Percentiles rank a stretch among this genome's conserved stretches.
These are phyloP conservation scores for Beta macrorhiza DNA, from an alignment of 179 eudicot species.

Conservation along the genomic window DNA sequence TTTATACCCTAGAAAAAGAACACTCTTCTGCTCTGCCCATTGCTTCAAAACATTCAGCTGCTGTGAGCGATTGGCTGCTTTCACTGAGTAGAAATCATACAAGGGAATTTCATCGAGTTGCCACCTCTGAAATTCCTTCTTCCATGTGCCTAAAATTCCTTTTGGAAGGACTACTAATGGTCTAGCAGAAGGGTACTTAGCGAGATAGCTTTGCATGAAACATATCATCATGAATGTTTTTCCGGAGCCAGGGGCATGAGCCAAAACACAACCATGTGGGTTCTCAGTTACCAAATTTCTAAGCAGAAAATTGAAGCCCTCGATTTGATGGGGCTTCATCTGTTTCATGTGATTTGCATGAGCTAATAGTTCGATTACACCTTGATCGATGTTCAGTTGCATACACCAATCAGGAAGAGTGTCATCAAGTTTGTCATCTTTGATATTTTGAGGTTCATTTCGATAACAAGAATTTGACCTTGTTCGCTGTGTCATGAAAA, in stretches of 20 bases:
- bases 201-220: slow-evolving; percentile 73
- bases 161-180: slow-evolving; percentile 77
- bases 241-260: slow-evolving; percentile 96
- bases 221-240: slow-evolving; percentile 92
- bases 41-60: slow-evolving; percentile 64
- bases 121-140: slow-evolving; percentile 73
- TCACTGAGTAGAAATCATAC: slow-evolving; percentile 70
- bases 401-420: slow-evolving; percentile 34
- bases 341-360: slow-evolving; percentile 64
- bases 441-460: slow-evolving; percentile 22
- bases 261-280: slow-evolving; percentile 81
- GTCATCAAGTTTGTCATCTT: slow-evolving; percentile 24
- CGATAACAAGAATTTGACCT: slow-evolving; percentile 25
- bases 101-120: slow-evolving; percentile 65
- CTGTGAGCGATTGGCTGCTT: slow-evolving; percentile 61
- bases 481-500: slow-evolving; percentile 22
- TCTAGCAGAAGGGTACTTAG: slow-evolving; percentile 62
- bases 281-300: slow-evolving; percentile 65
- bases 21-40: slow-evolving; percentile 60
- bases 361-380: slow-evolving; percentile 39
- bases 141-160: slow-evolving; percentile 75
- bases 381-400: slow-evolving; percentile 36
- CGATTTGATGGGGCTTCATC: slow-evolving; percentile 84
- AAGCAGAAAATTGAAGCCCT: slow-evolving; percentile 70
- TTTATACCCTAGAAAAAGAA: slow-evolving; percentile 69